Evolutionary conservation across 169 alveolate species (phyloP).

Genomic region (Cryptosporidium andersoni): DNA sequence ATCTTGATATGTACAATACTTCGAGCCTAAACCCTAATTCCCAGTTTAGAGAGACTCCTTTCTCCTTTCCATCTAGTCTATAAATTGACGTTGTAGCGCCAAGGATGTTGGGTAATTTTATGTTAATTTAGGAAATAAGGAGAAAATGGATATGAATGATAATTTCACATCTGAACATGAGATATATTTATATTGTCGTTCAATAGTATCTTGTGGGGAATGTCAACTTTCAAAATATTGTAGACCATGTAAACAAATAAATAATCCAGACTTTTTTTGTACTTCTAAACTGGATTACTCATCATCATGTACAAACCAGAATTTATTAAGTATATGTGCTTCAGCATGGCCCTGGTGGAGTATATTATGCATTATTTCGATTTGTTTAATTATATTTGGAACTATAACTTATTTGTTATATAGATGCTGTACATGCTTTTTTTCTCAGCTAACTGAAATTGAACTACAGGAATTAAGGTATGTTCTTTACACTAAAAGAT

Average conservation of each 20-base stretch:
- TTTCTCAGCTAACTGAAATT: constrained; percentile 23
- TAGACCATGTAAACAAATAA: constrained; percentile 22
- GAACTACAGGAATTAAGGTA: constrained; percentile 49
- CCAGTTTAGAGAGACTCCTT: no score
- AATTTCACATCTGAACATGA: constrained; percentile 14
- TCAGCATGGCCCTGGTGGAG: constrained; percentile 70
- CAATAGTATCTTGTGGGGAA: constrained; percentile 37
- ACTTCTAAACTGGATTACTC: constrained; percentile 59
- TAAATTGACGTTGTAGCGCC: background rate
- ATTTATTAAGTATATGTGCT: constrained; percentile 30
- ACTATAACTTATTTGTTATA: constrained; percentile 14
- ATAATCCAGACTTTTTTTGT: constrained; percentile 19
- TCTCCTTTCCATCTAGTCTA: background rate
- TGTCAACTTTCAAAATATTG: constrained; percentile 60
- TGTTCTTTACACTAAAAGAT: background rate
- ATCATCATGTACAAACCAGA: constrained; percentile 28
- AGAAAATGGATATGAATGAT: background rate
- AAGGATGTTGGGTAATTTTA: background rate
- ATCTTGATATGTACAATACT: no score
- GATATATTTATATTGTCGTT: constrained; percentile 9
- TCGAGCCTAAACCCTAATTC: no score
- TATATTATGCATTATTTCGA: constrained; percentile 20
- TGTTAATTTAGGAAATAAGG: background rate
- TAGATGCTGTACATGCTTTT: constrained; percentile 62
- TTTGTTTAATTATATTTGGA: constrained; percentile 27